phyloP scores from a whole-genome alignment of 1,284 basidiomycete genomes.

The Malassezia slooffiae region DNA sequence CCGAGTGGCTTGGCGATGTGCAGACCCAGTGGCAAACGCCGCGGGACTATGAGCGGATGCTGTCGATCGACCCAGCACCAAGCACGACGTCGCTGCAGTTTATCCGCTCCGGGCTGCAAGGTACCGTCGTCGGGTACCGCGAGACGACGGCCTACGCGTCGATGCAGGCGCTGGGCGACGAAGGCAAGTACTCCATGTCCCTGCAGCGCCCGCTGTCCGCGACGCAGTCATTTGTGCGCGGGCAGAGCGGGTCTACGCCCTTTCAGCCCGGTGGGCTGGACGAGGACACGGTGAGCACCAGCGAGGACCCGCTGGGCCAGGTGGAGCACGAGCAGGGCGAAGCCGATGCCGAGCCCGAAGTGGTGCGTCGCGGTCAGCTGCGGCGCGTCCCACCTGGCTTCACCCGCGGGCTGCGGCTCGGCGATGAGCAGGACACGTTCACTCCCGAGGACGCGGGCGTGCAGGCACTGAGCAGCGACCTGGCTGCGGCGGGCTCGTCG shows the following conservation, averaged over 20 bases:
- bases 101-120: constrained; percentile 39
- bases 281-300: constrained; percentile 51
- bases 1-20: background rate
- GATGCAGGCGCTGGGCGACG: constrained; percentile 23
- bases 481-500: background rate
- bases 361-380: constrained; percentile 31
- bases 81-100: constrained; percentile 32
- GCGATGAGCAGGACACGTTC: constrained; percentile 50
- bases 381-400: constrained; percentile 49
- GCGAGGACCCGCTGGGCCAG: background rate
- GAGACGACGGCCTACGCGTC: constrained; percentile 52
- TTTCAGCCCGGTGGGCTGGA: constrained; percentile 23
- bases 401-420: constrained; percentile 55
- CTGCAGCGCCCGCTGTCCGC: constrained; percentile 10
- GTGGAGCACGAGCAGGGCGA: background rate
- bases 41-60: constrained; percentile 25
- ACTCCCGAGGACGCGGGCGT: constrained; percentile 11
- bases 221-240: constrained; percentile 18
- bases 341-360: constrained; percentile 49
- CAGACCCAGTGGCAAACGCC: constrained; percentile 21
- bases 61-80: constrained; percentile 25
- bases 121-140: constrained; percentile 33
- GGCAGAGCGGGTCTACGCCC: constrained; percentile 14
- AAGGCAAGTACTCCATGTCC: constrained; percentile 18
- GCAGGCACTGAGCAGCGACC: background rate